Conservation (phyloP, 108 stramenopile genomes). For the Pseudonitzschia pungens region DNA sequence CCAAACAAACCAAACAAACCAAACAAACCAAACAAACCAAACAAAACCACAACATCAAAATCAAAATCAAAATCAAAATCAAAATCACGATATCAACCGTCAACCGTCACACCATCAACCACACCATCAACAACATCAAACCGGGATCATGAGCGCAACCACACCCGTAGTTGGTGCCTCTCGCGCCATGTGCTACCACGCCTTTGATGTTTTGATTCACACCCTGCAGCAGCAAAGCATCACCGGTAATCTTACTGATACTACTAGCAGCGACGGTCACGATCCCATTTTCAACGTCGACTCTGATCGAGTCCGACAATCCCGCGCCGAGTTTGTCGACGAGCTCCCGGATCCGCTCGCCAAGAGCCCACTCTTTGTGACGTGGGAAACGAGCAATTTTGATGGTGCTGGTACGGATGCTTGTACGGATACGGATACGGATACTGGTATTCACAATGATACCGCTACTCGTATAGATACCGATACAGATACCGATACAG, state of each 20-base stretch:
- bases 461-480: too few relatives aligned
- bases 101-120: too few relatives aligned
- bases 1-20: too few relatives aligned
- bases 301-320: slow-evolving; percentile 1
- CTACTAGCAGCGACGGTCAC: not conserved
- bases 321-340: slow-evolving; percentile 21
- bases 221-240: slow-evolving; percentile 24
- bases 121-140: too few relatives aligned
- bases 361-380: slow-evolving; percentile 76
- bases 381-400: slow-evolving; percentile 66
- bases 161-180: too few relatives aligned
- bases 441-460: not conserved
- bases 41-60: too few relatives aligned
- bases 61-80: too few relatives aligned
- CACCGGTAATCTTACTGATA: not conserved
- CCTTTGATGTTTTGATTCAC: slow-evolving; percentile 61
- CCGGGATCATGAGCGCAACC: too few relatives aligned
- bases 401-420: too few relatives aligned
- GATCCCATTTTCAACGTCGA: not conserved
- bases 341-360: slow-evolving; percentile 37
- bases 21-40: too few relatives aligned
- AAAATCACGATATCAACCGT: too few relatives aligned
- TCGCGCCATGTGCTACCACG: slow-evolving; percentile 65
- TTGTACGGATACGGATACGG: too few relatives aligned
- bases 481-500: slow-evolving; percentile 16